Evolutionary conservation across 2,329 filamentous ascomycete genomes (phyloP).

Genomic region (Neonectria sp.): DNA sequence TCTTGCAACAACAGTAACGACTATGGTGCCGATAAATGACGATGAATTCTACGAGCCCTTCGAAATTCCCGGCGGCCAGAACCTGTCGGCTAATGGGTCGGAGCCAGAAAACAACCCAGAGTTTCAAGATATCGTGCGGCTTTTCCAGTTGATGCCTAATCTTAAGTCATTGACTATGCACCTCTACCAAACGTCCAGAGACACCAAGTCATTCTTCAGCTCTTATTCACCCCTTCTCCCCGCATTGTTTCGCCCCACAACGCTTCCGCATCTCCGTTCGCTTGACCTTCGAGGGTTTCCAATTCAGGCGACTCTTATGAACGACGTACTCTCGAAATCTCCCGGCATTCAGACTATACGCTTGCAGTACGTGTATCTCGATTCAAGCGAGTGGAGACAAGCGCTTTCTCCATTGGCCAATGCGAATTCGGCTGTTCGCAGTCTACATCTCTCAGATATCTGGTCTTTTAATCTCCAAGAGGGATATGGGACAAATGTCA

Average conservation of each 20-base stretch:
- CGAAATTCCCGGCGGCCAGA: no score
- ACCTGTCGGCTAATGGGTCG: background rate
- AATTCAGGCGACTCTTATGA: background rate
- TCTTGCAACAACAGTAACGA: no score
- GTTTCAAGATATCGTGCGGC: background rate
- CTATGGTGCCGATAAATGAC: no score
- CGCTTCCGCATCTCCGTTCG: background rate
- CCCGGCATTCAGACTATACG: background rate
- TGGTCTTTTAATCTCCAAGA: background rate
- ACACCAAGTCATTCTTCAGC: background rate
- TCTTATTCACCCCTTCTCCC: background rate
- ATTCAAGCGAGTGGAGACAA: background rate
- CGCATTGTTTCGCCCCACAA: background rate
- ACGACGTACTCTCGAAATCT: background rate
- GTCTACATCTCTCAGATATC: background rate
- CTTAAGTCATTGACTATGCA: background rate
- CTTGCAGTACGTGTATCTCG: background rate
- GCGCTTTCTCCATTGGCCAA: background rate
- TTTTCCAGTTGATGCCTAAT: background rate
- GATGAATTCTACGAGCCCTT: no score
- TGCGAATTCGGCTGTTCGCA: background rate
- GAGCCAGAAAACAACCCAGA: background rate
- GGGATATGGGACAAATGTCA: no score
- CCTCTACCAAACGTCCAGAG: background rate
- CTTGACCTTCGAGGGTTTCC: background rate